Percentiles rank a stretch among this genome's conserved stretches.
Conservation (phyloP, 352 stramenopile species). For the Phytophthora hibernalis region DNA sequence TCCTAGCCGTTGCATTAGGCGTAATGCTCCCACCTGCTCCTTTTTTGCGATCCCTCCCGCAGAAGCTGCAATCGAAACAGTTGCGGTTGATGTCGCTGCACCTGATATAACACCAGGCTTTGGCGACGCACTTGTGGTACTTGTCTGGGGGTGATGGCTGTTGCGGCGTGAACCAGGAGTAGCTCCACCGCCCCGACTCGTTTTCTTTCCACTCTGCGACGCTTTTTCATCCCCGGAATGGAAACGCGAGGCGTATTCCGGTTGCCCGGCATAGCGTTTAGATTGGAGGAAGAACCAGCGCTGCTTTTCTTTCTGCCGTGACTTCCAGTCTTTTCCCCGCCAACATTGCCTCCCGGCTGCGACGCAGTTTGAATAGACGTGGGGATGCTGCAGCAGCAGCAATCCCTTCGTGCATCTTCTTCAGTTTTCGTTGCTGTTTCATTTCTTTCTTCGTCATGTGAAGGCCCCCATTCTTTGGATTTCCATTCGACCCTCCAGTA, state of each 20-base stretch:
- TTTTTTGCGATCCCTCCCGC: conserved; percentile 22
- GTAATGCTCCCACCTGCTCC: conserved; percentile 15
- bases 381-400: conserved; percentile 7
- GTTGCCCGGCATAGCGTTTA: conserved; percentile 12
- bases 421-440: conserved; percentile 76
- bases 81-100: background rate
- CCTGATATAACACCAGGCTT: conserved; percentile 17
- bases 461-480: conserved; percentile 32
- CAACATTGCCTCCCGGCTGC: conserved; percentile 17
- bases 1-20: conserved; percentile 18
- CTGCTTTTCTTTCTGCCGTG: conserved; percentile 36
- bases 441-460: conserved; percentile 71
- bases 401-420: conserved; percentile 65
- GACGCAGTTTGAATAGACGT: conserved; percentile 7
- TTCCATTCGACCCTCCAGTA: conserved; percentile 14
- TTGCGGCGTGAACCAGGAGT: conserved; percentile 45
- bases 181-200: conserved; percentile 35
- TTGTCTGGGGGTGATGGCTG: conserved; percentile 27
- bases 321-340: conserved; percentile 34
- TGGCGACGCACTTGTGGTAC: conserved; percentile 15
- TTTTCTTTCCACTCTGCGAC: conserved; percentile 48
- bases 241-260: conserved; percentile 33
- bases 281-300: conserved; percentile 17
- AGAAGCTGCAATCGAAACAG: conserved; percentile 8
- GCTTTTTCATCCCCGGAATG: conserved; percentile 52